A percentile compares a stretch with the other conserved stretches of the same genome.
Evolutionary conservation across 2,329 filamentous ascomycete genomes (phyloP).

Genomic region (Pseudocercospora fuligena): DNA sequence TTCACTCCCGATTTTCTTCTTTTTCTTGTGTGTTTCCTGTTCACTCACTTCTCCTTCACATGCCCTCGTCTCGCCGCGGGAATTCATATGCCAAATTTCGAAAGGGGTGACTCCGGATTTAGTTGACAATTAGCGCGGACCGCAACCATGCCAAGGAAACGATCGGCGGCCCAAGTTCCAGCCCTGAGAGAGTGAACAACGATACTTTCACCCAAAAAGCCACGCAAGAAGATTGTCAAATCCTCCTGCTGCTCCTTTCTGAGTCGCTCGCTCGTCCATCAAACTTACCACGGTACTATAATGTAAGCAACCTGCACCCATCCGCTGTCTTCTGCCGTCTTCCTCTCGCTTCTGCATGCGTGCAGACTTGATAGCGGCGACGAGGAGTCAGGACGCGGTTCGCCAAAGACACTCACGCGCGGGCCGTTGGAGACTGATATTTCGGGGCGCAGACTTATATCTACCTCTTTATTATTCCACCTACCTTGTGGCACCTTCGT

Average conservation of each 20-base stretch:
- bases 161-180: neutral
- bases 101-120: neutral
- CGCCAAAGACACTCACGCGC: neutral
- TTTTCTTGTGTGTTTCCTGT: neutral
- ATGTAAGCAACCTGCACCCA: conserved; percentile 13
- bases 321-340: conserved; percentile 7
- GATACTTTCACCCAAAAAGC: neutral
- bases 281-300: neutral
- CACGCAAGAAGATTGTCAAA: neutral
- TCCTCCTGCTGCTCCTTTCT: neutral
- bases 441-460: conserved; percentile 10
- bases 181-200: too few relatives aligned
- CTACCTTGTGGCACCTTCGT: conserved; percentile 5
- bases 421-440: conserved; percentile 4
- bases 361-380: conserved; percentile 2
- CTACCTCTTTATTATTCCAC: neutral
- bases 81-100: neutral
- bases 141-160: neutral
- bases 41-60: neutral
- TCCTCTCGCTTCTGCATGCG: neutral
- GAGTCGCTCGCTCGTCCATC: conserved; percentile 9
- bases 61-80: neutral
- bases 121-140: neutral
- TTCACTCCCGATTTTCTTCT: neutral
- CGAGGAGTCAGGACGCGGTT: conserved; percentile 11